Base-by-base conservation (phyloP, 2,329 filamentous ascomycete genomes). In the Lecanicillium sp. region DNA sequence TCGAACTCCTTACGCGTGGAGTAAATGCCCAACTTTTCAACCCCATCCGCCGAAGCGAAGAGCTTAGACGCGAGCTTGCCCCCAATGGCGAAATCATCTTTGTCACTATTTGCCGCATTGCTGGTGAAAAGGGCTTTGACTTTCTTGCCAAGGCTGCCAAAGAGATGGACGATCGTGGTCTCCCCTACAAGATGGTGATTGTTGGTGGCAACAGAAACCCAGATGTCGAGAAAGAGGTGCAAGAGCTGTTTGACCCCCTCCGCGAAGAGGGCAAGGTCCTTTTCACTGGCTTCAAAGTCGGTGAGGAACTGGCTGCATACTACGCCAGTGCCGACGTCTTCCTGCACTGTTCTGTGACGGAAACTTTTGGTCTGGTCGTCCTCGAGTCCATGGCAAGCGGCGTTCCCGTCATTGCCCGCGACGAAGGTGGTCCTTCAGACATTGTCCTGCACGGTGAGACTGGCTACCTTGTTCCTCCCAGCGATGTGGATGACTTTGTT, bases 281-380 rank as follows among this genome's bases (percentile, higher is more conserved):
- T n/a, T 85, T 85, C 53, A 74, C 78, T 0, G 80, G 80, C 1
- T 79, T 83, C 59, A 67, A 75, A 46, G 68, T 73, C 1, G 79
- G 80, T 9, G 67, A 68, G 35, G 67, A 69, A 3, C 65, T 85
- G 8, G 79, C 78, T n/a, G 62, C 67, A n/a, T 72, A 75, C 9
- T 85, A 83, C 47, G 79, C 81, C 3, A 75, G 73, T 4, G 79
- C 73, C 1, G 80, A 85, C 51, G 48, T 85, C n/a, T 84, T 85
- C 51, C 58, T 85, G 12, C 80, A 85, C 58, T 83, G 78, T 58
- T 84, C 77, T 16, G 64, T 84, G 41, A 84, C 80, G 1, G 80
- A 85, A 56, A 85, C 80, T 0, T 84, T 85, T 54, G 80, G 80
- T 1, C 63, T 85, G 9, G 80, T 85, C 0, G 80, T 84, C 2